phyloP scores from a whole-genome alignment of 139 green algal genomes.

The Haematococcus sp. region DNA sequence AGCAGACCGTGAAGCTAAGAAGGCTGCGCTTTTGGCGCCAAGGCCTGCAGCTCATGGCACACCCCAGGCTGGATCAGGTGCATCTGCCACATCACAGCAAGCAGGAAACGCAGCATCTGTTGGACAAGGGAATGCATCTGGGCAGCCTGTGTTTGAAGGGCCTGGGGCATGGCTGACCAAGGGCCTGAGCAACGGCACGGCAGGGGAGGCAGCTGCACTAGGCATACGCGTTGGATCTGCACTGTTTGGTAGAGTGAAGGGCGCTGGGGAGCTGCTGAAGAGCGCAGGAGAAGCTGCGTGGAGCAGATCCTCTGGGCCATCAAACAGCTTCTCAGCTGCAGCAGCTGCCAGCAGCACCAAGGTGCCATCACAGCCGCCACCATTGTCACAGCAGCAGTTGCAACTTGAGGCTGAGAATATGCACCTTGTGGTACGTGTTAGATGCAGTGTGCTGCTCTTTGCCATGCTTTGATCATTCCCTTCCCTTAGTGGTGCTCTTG shows the following conservation, averaged over 20 bases:
- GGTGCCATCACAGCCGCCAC: too few relatives aligned
- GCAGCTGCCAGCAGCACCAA: background rate
- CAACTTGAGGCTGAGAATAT: conserved; percentile 19
- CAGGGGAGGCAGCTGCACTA: too few relatives aligned
- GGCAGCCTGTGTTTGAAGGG: too few relatives aligned
- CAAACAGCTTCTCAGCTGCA: conserved; percentile 4
- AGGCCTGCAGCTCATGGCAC: background rate
- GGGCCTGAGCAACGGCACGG: too few relatives aligned
- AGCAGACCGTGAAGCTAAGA: background rate
- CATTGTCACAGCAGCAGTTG: conserved; percentile 25
- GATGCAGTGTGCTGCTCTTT: background rate
- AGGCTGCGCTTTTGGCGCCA: background rate
- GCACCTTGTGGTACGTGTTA: conserved; percentile 23
- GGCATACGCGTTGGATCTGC: too few relatives aligned
- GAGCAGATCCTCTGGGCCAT: background rate
- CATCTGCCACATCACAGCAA: background rate
- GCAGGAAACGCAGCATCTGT: background rate
- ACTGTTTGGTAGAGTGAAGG: background rate
- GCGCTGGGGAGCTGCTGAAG: conserved; percentile 1
- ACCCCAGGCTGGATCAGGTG: background rate
- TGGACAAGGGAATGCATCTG: background rate
- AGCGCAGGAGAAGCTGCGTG: background rate
- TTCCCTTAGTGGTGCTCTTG: too few relatives aligned
- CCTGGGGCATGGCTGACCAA: too few relatives aligned
- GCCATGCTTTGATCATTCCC: background rate